Base-by-base conservation (phyloP, 768 basidiomycete species). In the Macrocybe gigantea region DNA sequence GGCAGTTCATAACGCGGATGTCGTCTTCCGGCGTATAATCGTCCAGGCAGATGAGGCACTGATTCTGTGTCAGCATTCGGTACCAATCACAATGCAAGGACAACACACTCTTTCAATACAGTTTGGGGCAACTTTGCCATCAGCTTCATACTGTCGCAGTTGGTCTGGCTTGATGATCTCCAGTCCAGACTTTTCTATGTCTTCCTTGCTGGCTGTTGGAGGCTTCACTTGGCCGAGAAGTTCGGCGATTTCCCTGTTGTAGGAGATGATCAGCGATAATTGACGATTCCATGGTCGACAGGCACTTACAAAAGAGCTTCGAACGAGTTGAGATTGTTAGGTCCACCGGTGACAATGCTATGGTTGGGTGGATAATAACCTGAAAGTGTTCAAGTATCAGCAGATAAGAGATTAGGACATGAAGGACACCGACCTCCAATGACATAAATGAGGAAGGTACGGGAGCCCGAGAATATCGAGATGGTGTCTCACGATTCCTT, bases 361-460 rank as follows among this genome's bases (percentile, higher is more conserved):
- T 95, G 93, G 56, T 89, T 83, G 10, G 88, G 85, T 1, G 92
- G 90, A 61, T 95, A 96, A 59, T 93, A 91, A n/a, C 93, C 93
- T 88, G 52, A 13, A 35, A 38, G 49, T 33, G 30, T 7, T 32
- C 39, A 52, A 44, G 31, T 14, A 44, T 8, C 12, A 29, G 44
- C 33, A 40, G 32, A 49, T 54, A 41, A 55, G 38, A 22, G 45
- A 41, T 40, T 44, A 7, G 42, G 12, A 32, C 22, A 33, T 5
- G 34, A 36, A 33, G 9, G 10, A 47, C 13, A 51, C 75, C 43
- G 52, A 80, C 86, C 87, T 44, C 88, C 88, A 60, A 91, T 88
- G 51, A 94, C 91, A 66, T 91, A 93, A 48, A 94, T 92, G 64
- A 93, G 71, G 66, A 93, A 93, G 12, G 89, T 93, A 53, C 89